These are phyloP conservation scores for Lepidium didymum DNA, from an alignment of 345 rosid species.

Conservation along the genomic window DNA sequence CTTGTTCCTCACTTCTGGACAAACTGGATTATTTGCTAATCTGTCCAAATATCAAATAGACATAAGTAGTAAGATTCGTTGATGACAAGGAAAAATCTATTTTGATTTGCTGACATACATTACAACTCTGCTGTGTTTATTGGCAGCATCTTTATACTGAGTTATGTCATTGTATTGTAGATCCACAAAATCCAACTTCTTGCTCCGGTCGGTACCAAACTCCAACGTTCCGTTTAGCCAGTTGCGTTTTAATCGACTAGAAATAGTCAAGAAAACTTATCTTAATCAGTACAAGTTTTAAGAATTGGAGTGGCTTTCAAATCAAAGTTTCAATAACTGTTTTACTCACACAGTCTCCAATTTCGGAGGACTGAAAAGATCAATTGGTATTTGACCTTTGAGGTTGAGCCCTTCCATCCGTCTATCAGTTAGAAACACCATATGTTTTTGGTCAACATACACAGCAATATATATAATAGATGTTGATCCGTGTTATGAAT, in stretches of 20 bases:
- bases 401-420: not conserved
- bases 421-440: not conserved
- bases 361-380: not conserved
- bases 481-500: too few relatives aligned
- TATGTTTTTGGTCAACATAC: not conserved
- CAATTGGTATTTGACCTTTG: not conserved
- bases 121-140: not conserved
- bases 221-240: not conserved
- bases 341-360: not conserved
- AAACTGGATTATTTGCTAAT: not conserved
- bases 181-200: not conserved
- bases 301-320: not conserved
- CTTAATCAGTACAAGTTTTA: not conserved
- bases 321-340: not conserved
- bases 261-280: not conserved
- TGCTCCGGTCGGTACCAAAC: not conserved
- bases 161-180: not conserved
- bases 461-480: not conserved
- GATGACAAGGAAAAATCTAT: not conserved
- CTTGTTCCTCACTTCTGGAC: not conserved
- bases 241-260: not conserved
- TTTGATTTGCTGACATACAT: not conserved
- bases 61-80: not conserved
- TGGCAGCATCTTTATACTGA: not conserved
- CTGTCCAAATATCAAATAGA: not conserved